A percentile compares a stretch with the other conserved stretches of the same genome.
Evolutionary conservation across 192 early-diverging fungal species (phyloP).

Genomic region (Linnemannia hyalina): DNA sequence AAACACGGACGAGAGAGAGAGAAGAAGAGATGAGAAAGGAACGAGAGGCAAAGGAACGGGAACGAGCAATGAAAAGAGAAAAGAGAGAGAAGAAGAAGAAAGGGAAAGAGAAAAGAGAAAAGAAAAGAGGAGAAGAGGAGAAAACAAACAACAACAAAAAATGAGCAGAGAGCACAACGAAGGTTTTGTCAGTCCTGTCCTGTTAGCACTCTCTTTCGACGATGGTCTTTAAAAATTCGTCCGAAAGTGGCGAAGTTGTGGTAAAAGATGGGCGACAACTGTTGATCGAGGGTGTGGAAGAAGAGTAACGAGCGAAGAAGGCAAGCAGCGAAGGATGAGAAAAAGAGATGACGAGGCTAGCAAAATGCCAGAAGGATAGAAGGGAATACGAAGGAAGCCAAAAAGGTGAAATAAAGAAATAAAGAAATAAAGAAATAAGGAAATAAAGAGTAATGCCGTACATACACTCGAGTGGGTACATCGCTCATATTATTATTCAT

Average conservation of each 20-base stretch:
- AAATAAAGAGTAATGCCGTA: neutral
- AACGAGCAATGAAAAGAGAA: slow-evolving; percentile 1
- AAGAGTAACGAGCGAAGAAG: too few species aligned
- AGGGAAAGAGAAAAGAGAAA: neutral
- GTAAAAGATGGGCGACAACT: neutral
- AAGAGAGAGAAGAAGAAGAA: neutral
- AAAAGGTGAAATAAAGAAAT: neutral
- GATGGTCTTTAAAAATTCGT: neutral
- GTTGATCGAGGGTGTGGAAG: too few species aligned
- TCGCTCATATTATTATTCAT: slow-evolving; percentile 10
- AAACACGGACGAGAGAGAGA: too few species aligned
- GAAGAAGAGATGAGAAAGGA: neutral
- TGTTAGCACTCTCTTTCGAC: neutral
- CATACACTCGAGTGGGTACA: neutral
- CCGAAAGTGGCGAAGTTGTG: slow-evolving; percentile 3
- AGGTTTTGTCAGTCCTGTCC: neutral
- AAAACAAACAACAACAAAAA: neutral
- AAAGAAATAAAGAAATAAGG: neutral
- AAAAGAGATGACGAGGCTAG: neutral
- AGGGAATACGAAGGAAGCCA: neutral
- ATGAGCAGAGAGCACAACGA: slow-evolving; percentile 9
- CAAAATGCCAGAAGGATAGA: neutral
- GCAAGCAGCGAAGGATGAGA: neutral
- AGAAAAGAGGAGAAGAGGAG: neutral
- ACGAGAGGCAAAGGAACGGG: neutral